These are phyloP conservation scores for Aspergillus nomiae DNA, from an alignment of 2,329 filamentous ascomycete genomes.

Conservation along the genomic window DNA sequence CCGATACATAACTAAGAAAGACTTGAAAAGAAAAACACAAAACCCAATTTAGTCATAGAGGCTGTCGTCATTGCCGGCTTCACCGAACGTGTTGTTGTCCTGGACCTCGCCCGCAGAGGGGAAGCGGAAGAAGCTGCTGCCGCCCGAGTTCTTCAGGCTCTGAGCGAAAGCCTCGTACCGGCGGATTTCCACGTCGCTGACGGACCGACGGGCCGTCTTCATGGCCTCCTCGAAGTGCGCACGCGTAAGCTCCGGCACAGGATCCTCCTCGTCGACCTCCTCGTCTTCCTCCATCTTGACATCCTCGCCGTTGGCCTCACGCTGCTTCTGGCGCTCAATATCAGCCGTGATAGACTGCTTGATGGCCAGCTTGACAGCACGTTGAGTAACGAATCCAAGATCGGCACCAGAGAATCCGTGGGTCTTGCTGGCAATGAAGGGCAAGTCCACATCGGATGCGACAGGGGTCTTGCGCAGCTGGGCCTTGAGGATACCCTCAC, in stretches of 20 bases:
- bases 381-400: slow-evolving; percentile 98
- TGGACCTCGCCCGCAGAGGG: slow-evolving; percentile 63
- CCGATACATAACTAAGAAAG: slow-evolving; percentile 42
- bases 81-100: slow-evolving; percentile 67
- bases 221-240: slow-evolving; percentile 99
- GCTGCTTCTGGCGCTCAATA: slow-evolving; percentile 87
- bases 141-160: slow-evolving; percentile 97
- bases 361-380: slow-evolving; percentile 98
- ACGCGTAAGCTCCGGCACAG: slow-evolving; percentile 92
- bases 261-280: slow-evolving; percentile 69
- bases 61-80: slow-evolving; percentile 91
- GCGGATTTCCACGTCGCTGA: slow-evolving; percentile 95
- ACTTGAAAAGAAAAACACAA: slow-evolving; percentile 23
- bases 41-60: slow-evolving; percentile 78
- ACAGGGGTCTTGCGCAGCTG: slow-evolving; percentile 99
- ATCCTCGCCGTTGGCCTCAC: slow-evolving; percentile 76
- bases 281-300: slow-evolving; percentile 75
- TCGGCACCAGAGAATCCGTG: slow-evolving; percentile 99
- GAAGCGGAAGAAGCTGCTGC: slow-evolving; percentile 98
- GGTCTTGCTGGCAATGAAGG: slow-evolving; percentile 93
- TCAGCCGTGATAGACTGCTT: slow-evolving; percentile 91
- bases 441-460: slow-evolving; percentile 79
- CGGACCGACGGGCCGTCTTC: slow-evolving; percentile 88
- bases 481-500: slow-evolving; percentile 86
- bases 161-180: slow-evolving; percentile 98